phyloP scores from a whole-genome alignment of 2,329 filamentous ascomycete species.

The Pseudomassariella vexata region DNA sequence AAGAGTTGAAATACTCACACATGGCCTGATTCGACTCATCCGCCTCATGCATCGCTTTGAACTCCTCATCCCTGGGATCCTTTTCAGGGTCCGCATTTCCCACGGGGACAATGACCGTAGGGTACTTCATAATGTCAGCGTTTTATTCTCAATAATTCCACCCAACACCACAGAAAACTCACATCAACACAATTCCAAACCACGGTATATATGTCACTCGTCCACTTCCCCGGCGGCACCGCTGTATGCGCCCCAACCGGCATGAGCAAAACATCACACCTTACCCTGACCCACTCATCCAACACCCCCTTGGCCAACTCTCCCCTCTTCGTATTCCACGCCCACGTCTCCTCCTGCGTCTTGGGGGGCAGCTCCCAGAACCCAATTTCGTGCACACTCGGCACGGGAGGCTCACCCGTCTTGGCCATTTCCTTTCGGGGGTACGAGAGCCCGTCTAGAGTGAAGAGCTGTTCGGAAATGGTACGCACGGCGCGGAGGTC shows the following conservation, averaged over 20 bases:
- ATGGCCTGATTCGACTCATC: slow-evolving; percentile 22
- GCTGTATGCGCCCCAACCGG: slow-evolving; percentile 25
- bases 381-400: slow-evolving; percentile 25
- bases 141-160: no score
- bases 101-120: slow-evolving; percentile 25
- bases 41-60: slow-evolving; percentile 16
- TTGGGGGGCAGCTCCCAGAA: slow-evolving; percentile 26
- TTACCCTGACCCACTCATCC: slow-evolving; percentile 26
- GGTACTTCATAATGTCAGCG: slow-evolving; percentile 25
- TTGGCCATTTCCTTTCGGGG: slow-evolving; percentile 22
- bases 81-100: slow-evolving; percentile 21
- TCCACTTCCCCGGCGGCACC: slow-evolving; percentile 25
- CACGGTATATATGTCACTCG: slow-evolving; percentile 27
- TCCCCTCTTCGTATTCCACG: slow-evolving; percentile 25
- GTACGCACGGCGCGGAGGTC: slow-evolving; percentile 23
- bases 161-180: no score
- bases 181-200: slow-evolving; percentile 29
- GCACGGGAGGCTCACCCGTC: slow-evolving; percentile 25
- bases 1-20: slow-evolving; percentile 14
- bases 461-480: slow-evolving; percentile 26
- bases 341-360: slow-evolving; percentile 26
- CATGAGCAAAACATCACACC: slow-evolving; percentile 21
- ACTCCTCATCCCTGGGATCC: slow-evolving; percentile 19
- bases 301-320: slow-evolving; percentile 27
- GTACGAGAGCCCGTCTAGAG: slow-evolving; percentile 28